Conservation (phyloP, 2,329 filamentous ascomycete species). For the Diaporthe capsici region DNA sequence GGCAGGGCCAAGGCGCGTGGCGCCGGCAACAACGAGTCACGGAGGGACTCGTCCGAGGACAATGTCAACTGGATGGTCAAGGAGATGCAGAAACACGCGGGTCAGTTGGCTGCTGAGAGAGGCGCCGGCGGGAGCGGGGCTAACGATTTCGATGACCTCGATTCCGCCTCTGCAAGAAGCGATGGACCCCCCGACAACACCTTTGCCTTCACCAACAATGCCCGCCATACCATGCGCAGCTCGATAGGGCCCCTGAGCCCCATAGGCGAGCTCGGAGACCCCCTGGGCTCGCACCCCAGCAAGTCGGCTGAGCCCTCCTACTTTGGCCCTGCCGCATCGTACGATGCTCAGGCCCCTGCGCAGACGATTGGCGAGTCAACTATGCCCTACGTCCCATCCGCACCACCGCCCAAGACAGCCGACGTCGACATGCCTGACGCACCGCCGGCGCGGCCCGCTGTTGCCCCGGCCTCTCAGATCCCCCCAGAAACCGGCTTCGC, state of each 20-base stretch:
- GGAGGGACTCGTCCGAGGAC: slow-evolving; percentile 74
- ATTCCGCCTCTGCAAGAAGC: slow-evolving; percentile 51
- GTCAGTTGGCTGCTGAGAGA: slow-evolving; percentile 65
- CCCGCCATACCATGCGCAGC: slow-evolving; percentile 44
- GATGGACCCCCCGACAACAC: slow-evolving; percentile 54
- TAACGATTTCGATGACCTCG: slow-evolving; percentile 48
- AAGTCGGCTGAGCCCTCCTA: slow-evolving; percentile 36
- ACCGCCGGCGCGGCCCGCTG: slow-evolving; percentile 24
- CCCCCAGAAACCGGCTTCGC: slow-evolving; percentile 58
- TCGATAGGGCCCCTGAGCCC: slow-evolving; percentile 45
- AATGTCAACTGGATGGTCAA: slow-evolving; percentile 80
- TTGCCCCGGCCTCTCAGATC: slow-evolving; percentile 50
- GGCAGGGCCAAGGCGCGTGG: slow-evolving; percentile 49
- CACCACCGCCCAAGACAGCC: slow-evolving; percentile 46
- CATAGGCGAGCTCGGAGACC: slow-evolving; percentile 52
- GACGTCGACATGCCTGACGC: slow-evolving; percentile 49
- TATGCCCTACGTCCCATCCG: slow-evolving; percentile 52
- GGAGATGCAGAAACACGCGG: slow-evolving; percentile 84
- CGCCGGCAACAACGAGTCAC: slow-evolving; percentile 49
- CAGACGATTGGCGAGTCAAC: slow-evolving; percentile 49
- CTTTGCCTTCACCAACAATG: slow-evolving; percentile 51
- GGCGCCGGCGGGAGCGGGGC: slow-evolving; percentile 38
- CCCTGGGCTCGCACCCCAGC: slow-evolving; percentile 42
- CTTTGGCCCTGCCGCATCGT: slow-evolving; percentile 32
- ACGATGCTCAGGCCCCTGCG: slow-evolving; percentile 34